Conservation (phyloP, 2,329 filamentous ascomycete species). For the Alternaria hordeiaustralica region DNA sequence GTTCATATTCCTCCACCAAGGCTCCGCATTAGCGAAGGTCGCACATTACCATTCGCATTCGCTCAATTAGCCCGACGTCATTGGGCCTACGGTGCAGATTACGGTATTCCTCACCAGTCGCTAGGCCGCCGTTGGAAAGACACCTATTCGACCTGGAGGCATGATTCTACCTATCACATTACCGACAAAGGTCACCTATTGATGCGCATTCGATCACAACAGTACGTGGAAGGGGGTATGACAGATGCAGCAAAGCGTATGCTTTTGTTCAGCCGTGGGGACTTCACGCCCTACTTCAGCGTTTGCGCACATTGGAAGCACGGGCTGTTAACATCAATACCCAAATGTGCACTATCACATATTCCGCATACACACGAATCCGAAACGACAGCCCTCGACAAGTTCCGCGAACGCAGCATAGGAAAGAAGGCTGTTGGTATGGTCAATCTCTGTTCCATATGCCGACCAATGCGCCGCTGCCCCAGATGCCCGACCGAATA, state of each 20-base stretch:
- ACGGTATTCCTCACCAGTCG: conserved; percentile 35
- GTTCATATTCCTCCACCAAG: conserved; percentile 60
- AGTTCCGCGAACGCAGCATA: conserved; percentile 36
- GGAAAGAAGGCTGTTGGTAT: conserved; percentile 49
- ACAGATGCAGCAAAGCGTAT: conserved; percentile 61
- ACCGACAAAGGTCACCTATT: conserved; percentile 62
- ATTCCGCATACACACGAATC: conserved; percentile 54
- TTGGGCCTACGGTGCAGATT: conserved; percentile 55
- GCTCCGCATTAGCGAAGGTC: conserved; percentile 57
- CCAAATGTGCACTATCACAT: conserved; percentile 67
- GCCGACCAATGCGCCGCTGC: conserved; percentile 66
- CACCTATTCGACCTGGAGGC: conserved; percentile 58
- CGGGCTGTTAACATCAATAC: conserved; percentile 64
- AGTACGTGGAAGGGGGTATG: conserved; percentile 58
- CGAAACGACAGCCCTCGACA: conserved; percentile 52
- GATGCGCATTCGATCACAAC: conserved; percentile 63
- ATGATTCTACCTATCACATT: conserved; percentile 60
- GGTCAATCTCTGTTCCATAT: conserved; percentile 62
- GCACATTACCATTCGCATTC: conserved; percentile 64
- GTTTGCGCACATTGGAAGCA: conserved; percentile 69
- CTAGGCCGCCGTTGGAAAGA: conserved; percentile 63
- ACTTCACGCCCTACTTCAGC: conserved; percentile 68
- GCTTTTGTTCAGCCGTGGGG: conserved; percentile 65
- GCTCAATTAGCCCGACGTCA: conserved; percentile 63
- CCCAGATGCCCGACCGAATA: conserved; percentile 69